Evolutionary conservation across 345 rosid genomes (phyloP), one percentile per base, ranked within the genome.

Genomic region (Pseudoturritis turrita): DNA sequence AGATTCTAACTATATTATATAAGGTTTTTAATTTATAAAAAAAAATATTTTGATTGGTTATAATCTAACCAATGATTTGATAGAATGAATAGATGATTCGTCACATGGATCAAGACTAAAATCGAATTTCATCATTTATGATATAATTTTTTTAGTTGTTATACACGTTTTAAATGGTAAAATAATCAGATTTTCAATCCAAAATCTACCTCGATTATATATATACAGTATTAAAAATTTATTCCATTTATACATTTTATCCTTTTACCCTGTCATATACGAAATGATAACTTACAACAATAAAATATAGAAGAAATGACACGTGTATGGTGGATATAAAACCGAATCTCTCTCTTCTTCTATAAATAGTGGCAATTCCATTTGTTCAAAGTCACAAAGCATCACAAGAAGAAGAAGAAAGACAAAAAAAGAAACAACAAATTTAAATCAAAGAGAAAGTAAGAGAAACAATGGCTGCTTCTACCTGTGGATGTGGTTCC

Each of bases 401-500:
- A 60, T 49, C 19, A 41, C 1, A 73, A 55, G 23, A 62, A 62
- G 11, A 65, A 39, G 19, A 46, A 58, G 13, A 29, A 41, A 33
- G 13, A 2, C 14, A 40, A 12, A 39, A 53, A 12, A 47, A 65
- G 37, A 65, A 59, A 75, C 22, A 50, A 29, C 5, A 21, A 40
- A 4, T 1, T 25, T 40, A 4, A 50, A 67, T 22, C 71, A 45
- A 73, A 64, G 51, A 47, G 26, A 71, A n/a, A 60, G 33, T 33
- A 69, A 71, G 33, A 54, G 53, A 75, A 76, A 39, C 44, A 58
- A 70, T 76, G 79, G 75, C 76, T 15, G 66, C 55, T 47, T 56
- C 75, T 70, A 83, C 62, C 80, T 80, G 87, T 52, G 78, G 76
- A 53, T 79, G 82, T 57, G 85, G 81, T 22, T 46, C 85, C 28